phyloP scores from a whole-genome alignment of 2,329 filamentous ascomycete genomes.

The Cordyceps javanica region DNA sequence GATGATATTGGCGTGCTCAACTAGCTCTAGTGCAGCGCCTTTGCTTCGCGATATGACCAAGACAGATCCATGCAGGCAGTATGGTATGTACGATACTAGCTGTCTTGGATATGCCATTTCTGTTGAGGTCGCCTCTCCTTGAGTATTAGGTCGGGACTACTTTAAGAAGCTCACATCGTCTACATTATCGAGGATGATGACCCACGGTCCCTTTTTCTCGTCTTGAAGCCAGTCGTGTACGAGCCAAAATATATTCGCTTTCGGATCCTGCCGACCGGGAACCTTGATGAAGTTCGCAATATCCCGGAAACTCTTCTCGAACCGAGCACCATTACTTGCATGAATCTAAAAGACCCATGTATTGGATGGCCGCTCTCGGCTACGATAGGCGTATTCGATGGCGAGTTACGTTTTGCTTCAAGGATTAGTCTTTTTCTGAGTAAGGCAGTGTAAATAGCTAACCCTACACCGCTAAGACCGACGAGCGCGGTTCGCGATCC shows the following conservation, averaged over 20 bases:
- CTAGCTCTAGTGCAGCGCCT: too few relatives aligned
- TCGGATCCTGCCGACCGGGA: constrained; percentile 23
- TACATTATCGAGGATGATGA: constrained; percentile 20
- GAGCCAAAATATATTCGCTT: constrained; percentile 26
- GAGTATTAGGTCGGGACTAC: too few relatives aligned
- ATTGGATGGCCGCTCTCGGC: constrained; percentile 19
- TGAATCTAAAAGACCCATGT: constrained; percentile 33
- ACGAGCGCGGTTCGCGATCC: constrained; percentile 13
- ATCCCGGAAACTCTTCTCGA: constrained; percentile 29
- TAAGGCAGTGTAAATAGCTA: not conserved
- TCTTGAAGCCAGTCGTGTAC: constrained; percentile 23
- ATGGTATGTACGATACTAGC: too few relatives aligned
- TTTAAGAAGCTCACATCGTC: too few relatives aligned
- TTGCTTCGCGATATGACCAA: too few relatives aligned
- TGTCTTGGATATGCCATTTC: too few relatives aligned
- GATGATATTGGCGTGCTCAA: too few relatives aligned
- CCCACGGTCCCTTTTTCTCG: constrained; percentile 18
- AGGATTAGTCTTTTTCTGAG: not conserved
- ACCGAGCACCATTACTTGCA: constrained; percentile 25
- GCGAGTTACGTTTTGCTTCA: constrained; percentile 23
- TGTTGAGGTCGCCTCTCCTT: too few relatives aligned
- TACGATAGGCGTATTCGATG: constrained; percentile 30
- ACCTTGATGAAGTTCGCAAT: constrained; percentile 27
- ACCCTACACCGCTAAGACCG: constrained; percentile 17
- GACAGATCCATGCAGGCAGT: too few relatives aligned